These are phyloP conservation scores for Uronychia setigera DNA, from an alignment of 73 alveolate genomes.

Conservation along the genomic window DNA sequence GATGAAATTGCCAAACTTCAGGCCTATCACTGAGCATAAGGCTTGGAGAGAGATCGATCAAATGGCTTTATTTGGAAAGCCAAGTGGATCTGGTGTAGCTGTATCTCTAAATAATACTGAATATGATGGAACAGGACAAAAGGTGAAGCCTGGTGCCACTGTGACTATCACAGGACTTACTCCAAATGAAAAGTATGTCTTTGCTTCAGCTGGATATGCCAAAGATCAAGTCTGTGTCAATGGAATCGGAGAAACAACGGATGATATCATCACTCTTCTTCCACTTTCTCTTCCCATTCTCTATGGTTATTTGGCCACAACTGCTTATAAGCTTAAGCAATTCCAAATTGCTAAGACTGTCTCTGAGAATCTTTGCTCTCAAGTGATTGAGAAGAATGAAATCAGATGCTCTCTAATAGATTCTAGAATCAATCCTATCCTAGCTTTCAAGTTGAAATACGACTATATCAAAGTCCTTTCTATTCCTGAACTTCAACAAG, in stretches of 20 bases:
- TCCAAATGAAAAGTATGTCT: constrained; percentile 93
- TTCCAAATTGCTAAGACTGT: constrained; percentile 87
- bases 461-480: constrained; percentile 69
- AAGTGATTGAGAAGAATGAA: constrained; percentile 84
- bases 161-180: constrained; percentile 84
- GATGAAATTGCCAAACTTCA: constrained; percentile 73
- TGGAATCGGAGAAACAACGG: constrained; percentile 95
- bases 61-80: constrained; percentile 81
- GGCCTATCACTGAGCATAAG: constrained; percentile 77
- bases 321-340: constrained; percentile 89
- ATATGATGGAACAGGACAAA: constrained; percentile 71
- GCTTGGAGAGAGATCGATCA: constrained; percentile 65
- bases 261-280: constrained; percentile 85
- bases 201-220: constrained; percentile 95
- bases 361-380: constrained; percentile 82
- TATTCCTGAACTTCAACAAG: constrained; percentile 74
- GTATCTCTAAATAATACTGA: constrained; percentile 78
- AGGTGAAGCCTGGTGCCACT: constrained; percentile 57
- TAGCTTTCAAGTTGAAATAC: constrained; percentile 76
- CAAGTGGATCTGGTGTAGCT: constrained; percentile 81
- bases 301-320: constrained; percentile 85
- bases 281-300: constrained; percentile 89
- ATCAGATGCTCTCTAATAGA: constrained; percentile 75
- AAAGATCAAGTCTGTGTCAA: constrained; percentile 84
- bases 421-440: constrained; percentile 74